A percentile compares a stretch with the other conserved stretches of the same genome.
These are phyloP conservation scores for Solanum gracilifrons DNA, from an alignment of 257 asterid species.

Conservation along the genomic window DNA sequence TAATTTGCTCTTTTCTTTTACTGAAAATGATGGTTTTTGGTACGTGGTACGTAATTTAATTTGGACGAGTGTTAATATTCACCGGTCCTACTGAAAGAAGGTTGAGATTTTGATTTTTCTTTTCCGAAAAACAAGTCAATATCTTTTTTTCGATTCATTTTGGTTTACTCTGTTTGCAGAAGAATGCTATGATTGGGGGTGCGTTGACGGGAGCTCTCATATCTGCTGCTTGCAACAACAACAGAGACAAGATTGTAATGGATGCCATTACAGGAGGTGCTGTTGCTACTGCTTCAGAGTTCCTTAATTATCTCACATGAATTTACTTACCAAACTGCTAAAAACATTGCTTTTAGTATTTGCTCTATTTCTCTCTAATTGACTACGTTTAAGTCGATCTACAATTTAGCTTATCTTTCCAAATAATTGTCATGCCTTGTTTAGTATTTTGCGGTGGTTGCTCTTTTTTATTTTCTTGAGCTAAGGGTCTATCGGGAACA, in stretches of 20 bases:
- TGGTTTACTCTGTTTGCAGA: conserved; percentile 28
- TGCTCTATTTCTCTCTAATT: neutral
- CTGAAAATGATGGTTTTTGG: neutral
- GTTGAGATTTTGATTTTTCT: neutral
- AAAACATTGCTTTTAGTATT: neutral
- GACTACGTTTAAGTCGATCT: neutral
- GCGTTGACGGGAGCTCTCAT: conserved; percentile 60
- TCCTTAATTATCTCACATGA: conserved; percentile 41
- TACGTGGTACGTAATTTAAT: neutral
- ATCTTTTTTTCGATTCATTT: neutral
- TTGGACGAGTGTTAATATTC: neutral
- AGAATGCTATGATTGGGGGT: conserved; percentile 68
- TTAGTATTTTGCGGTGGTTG: neutral
- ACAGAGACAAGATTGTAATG: conserved; percentile 52
- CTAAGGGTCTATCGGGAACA: neutral
- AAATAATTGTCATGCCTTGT: neutral
- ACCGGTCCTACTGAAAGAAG: neutral
- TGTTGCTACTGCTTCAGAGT: conserved; percentile 71
- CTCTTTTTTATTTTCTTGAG: neutral
- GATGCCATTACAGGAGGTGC: conserved; percentile 79
- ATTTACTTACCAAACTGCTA: neutral
- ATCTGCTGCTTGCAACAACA: conserved; percentile 36
- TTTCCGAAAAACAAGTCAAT: neutral
- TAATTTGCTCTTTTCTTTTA: neutral
- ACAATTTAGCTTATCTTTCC: neutral